A percentile compares a stretch with the other conserved stretches of the same genome.
Evolutionary conservation across 2,329 filamentous ascomycete genomes (phyloP).

Genomic region (Ceratocystis eucalypticola): DNA sequence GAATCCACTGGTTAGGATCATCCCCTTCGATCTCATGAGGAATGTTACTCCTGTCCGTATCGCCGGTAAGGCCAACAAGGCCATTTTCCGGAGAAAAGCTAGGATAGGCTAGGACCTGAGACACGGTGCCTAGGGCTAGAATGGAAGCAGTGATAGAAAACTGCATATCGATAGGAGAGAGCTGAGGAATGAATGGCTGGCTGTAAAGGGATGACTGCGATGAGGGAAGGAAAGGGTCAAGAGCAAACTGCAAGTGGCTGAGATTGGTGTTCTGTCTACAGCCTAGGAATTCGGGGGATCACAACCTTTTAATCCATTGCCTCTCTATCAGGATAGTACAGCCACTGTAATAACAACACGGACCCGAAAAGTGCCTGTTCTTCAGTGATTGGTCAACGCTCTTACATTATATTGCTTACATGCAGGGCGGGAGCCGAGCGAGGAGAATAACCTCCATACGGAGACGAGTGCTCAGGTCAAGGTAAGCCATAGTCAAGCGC

Average conservation of each 20-base stretch:
- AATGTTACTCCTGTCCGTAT: not conserved
- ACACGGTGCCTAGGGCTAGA: slow-evolving; percentile 12
- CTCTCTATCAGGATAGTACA: not conserved
- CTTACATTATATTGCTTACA: too few relatives aligned
- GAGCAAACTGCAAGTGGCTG: not conserved
- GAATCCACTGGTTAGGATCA: slow-evolving; percentile 15
- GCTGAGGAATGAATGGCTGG: not conserved
- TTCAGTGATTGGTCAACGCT: too few relatives aligned
- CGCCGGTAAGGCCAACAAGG: not conserved
- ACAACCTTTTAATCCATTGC: not conserved
- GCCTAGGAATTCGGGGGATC: not conserved
- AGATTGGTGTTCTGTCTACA: not conserved
- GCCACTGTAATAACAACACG: too few relatives aligned
- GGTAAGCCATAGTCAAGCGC: not conserved
- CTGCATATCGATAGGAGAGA: slow-evolving; percentile 6
- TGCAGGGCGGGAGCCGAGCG: too few relatives aligned
- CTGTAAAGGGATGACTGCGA: not conserved
- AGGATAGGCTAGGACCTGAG: slow-evolving; percentile 15
- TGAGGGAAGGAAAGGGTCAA: not conserved
- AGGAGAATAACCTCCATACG: not conserved
- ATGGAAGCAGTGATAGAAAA: slow-evolving; percentile 9
- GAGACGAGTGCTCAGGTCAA: not conserved
- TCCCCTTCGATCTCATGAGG: not conserved
- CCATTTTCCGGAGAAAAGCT: not conserved
- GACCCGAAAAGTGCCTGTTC: not conserved